Conservation (phyloP, 2,329 filamentous ascomycete genomes). For the Knoxdaviesia capensis region DNA sequence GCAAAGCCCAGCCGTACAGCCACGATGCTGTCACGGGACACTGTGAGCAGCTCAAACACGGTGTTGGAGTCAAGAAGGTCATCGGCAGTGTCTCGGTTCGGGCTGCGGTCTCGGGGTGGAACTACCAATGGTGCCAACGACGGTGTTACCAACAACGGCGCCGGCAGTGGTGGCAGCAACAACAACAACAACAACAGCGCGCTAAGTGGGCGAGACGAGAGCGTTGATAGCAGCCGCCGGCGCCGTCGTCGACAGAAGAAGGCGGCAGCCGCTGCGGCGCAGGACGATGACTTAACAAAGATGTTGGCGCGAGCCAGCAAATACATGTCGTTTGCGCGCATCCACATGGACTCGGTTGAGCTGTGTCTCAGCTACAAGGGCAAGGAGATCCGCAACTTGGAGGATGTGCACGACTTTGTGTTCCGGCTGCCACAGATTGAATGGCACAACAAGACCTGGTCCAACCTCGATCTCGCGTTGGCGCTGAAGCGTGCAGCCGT, state of each 20-base stretch:
- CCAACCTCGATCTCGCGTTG: conserved; percentile 81
- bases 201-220: no score
- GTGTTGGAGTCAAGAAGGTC: not conserved
- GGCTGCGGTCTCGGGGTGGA: not conserved
- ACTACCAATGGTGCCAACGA: no score
- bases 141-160: no score
- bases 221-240: no score
- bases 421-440: conserved; percentile 89
- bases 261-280: conserved; percentile 15
- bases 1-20: no score
- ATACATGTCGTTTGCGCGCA: conserved; percentile 92
- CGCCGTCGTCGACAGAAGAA: no score
- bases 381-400: conserved; percentile 82
- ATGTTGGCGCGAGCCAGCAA: conserved; percentile 93
- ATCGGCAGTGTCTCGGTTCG: not conserved
- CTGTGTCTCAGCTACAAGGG: conserved; percentile 94
- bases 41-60: not conserved
- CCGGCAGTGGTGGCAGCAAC: no score
- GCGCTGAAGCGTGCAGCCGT: conserved; percentile 89
- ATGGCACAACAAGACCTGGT: conserved; percentile 98
- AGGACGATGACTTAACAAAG: conserved; percentile 77
- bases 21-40: no score
- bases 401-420: conserved; percentile 94
- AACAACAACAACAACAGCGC: no score
- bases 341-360: conserved; percentile 87